Base-by-base conservation (phyloP, 768 basidiomycete genomes). In the Leccinellum rugosiceps region DNA sequence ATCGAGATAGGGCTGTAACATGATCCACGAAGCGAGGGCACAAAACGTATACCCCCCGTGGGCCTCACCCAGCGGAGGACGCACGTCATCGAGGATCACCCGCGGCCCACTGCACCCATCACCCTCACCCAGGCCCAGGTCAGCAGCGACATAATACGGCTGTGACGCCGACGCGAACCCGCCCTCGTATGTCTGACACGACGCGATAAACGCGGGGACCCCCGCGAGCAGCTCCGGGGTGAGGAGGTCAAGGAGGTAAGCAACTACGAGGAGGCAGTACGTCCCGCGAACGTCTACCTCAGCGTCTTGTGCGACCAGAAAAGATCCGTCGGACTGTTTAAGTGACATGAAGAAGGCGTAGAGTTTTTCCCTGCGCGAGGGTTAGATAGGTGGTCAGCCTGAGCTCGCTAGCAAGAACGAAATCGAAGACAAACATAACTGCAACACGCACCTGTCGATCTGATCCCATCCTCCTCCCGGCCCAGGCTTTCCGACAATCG, bases 41-140 rank as follows among this genome's bases (percentile, higher is more conserved):
- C 97, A 99, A 71, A 93, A 97, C 0, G 96, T 93, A 74, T 99
- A 98, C 0, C 97, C 97, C 7, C 97, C 97, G 62, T 99, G 97
- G 0, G 97, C 94, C 73, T 99, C 97, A 10, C 96, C 96, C 21
- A 97, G 84, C 0, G 88, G 78, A 0, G 94, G 90, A 0, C 88
- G 81, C 1, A 86, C 81, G 3, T 71, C 69, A 3, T 72, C 63
- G 43, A 83, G 71, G 21, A 78, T 15, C 50, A 30, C 62, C 59
- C n/a, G 32, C 31, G n/a, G 54, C 17, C 35, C 35, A 38, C 17
- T 38, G 8, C 17, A 15, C 17, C 3, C 3, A 13, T 17, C 17
- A 38, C 17, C 17, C 14, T n/a, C 35, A 38, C 17, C 6, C 17
- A 4, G 17, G 8, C 8, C 35, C 17, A 15, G 35, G 35, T 17